Percentiles rank a stretch among this genome's conserved stretches.
phyloP scores from a whole-genome alignment of 2,329 filamentous ascomycete genomes.

The Hymenoscyphus repandus region DNA sequence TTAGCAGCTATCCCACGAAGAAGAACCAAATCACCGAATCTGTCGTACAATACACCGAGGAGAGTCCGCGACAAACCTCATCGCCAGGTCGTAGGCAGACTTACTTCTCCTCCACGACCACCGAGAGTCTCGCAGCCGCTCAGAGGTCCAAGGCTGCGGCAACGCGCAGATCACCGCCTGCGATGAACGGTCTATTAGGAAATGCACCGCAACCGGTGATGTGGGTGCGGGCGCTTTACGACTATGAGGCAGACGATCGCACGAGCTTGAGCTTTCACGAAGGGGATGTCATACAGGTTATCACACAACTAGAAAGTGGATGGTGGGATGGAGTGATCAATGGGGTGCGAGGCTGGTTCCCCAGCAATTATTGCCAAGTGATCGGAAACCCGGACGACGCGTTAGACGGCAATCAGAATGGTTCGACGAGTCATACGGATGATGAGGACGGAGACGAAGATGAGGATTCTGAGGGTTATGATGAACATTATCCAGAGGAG shows the following conservation, averaged over 20 bases:
- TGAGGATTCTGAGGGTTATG: constrained; percentile 62
- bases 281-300: constrained; percentile 96
- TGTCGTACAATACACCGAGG: constrained; percentile 11
- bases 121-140: constrained; percentile 10
- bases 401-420: constrained; percentile 54
- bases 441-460: constrained; percentile 57
- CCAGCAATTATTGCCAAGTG: constrained; percentile 95
- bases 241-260: constrained; percentile 95
- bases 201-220: constrained; percentile 62
- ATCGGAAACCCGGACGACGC: constrained; percentile 73
- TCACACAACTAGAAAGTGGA: constrained; percentile 94
- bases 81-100: constrained; percentile 13
- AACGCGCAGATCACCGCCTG: constrained; percentile 26
- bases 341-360: constrained; percentile 95
- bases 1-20: constrained; percentile 17
- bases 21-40: constrained; percentile 13
- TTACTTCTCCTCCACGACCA: constrained; percentile 14
- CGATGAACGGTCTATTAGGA: constrained; percentile 58
- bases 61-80: constrained; percentile 11
- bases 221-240: constrained; percentile 93
- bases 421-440: constrained; percentile 43
- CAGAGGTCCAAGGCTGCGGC: constrained; percentile 17
- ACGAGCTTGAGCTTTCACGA: constrained; percentile 96
- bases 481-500: constrained; percentile 61
- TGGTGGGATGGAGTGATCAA: constrained; percentile 99